These are phyloP conservation scores for Zymoseptoria pseudotritici DNA, from an alignment of 2,329 filamentous ascomycete species.

Conservation along the genomic window DNA sequence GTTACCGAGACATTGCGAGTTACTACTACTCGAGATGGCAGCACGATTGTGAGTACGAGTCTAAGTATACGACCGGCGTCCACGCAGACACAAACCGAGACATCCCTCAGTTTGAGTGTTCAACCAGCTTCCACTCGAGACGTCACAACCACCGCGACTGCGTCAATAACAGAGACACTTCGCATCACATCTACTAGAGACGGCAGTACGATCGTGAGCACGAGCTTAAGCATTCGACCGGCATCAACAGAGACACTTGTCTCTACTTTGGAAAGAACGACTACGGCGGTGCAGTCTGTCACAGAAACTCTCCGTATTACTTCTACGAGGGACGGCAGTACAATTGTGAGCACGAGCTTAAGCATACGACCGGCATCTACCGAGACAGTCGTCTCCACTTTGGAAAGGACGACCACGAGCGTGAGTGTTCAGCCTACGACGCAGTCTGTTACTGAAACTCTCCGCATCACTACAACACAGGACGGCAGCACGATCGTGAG, in stretches of 20 bases:
- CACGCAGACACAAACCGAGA: neutral
- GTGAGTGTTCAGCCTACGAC: neutral
- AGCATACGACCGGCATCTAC: neutral
- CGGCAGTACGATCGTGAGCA: neutral
- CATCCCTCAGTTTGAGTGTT: no score
- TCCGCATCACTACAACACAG: neutral
- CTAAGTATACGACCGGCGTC: neutral
- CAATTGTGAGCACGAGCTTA: neutral
- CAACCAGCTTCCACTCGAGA: neutral
- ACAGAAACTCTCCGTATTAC: neutral
- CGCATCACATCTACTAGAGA: neutral
- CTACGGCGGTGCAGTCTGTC: neutral
- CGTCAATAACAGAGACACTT: neutral
- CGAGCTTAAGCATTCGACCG: neutral
- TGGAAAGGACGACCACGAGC: no score
- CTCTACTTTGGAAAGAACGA: neutral
- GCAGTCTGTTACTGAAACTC: neutral
- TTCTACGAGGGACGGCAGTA: neutral
- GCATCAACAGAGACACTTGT: neutral
- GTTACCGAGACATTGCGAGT: neutral
- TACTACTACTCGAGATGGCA: neutral
- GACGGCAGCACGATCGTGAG: neutral
- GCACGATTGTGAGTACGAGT: neutral
- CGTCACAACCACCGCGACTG: neutral
- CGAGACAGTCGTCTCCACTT: neutral